Conservation (phyloP, 441 rosid species). For the Pelargonium myrrhifolium region DNA sequence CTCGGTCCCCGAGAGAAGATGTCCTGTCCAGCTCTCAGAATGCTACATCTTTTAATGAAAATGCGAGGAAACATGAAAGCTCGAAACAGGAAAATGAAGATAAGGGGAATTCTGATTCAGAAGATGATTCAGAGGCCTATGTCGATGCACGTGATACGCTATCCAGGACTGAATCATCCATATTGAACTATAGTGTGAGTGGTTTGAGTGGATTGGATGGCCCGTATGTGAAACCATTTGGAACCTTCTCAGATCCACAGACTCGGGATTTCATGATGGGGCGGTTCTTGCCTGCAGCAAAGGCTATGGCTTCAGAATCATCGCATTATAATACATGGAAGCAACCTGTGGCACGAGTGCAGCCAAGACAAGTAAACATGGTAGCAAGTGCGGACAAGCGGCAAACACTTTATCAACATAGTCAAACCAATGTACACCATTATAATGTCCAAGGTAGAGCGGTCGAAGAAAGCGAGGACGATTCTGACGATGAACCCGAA, state of each 20-base stretch:
- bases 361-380: constrained; percentile 22
- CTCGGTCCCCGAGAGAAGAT: constrained; percentile 12
- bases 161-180: constrained; percentile 61
- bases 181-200: constrained; percentile 55
- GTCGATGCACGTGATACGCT: constrained; percentile 59
- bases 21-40: constrained; percentile 20
- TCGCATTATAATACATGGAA: constrained; percentile 40
- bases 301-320: constrained; percentile 73
- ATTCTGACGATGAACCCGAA: constrained; percentile 30
- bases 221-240: constrained; percentile 37
- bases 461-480: constrained; percentile 38
- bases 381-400: constrained; percentile 26
- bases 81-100: constrained; percentile 25
- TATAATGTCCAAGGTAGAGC: constrained; percentile 23
- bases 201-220: constrained; percentile 43
- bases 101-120: constrained; percentile 26
- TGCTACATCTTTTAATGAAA: constrained; percentile 14
- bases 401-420: constrained; percentile 15
- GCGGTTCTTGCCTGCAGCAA: constrained; percentile 87
- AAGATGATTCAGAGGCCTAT: constrained; percentile 37
- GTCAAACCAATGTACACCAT: constrained; percentile 22
- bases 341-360: constrained; percentile 34
- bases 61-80: constrained; percentile 20
- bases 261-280: constrained; percentile 80
- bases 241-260: constrained; percentile 42